These are phyloP conservation scores for Hypsizygus marmoreus DNA, from an alignment of 768 basidiomycete genomes.

Conservation along the genomic window DNA sequence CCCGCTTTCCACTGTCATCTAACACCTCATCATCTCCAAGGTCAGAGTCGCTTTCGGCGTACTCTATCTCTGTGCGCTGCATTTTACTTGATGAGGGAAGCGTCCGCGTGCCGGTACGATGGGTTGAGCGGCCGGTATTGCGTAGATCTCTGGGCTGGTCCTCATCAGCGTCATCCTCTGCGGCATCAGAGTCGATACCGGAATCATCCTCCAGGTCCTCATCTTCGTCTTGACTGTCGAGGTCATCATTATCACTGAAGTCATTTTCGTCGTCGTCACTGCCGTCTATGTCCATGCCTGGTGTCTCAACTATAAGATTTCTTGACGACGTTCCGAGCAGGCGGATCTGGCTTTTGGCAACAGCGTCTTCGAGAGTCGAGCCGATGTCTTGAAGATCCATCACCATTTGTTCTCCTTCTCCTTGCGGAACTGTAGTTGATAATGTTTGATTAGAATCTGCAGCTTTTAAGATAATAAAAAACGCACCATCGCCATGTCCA, in stretches of 20 bases:
- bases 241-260: slow-evolving; percentile 26
- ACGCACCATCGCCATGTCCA: slow-evolving; percentile 65
- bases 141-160: slow-evolving; percentile 22
- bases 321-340: slow-evolving; percentile 83
- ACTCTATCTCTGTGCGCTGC: slow-evolving; percentile 52
- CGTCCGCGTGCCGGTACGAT: slow-evolving; percentile 45
- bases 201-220: slow-evolving; percentile 23
- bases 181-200: slow-evolving; percentile 11
- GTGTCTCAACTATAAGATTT: slow-evolving; percentile 53
- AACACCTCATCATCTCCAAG: slow-evolving; percentile 49
- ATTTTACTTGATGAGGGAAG: slow-evolving; percentile 37
- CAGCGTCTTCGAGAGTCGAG: slow-evolving; percentile 80
- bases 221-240: slow-evolving; percentile 34
- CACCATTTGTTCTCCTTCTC: slow-evolving; percentile 98
- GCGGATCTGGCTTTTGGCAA: slow-evolving; percentile 78
- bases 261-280: slow-evolving; percentile 35
- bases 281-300: slow-evolving; percentile 28
- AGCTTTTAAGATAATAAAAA: neutral
- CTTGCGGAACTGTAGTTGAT: slow-evolving; percentile 60
- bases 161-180: slow-evolving; percentile 18
- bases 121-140: slow-evolving; percentile 54
- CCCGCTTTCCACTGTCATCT: slow-evolving; percentile 7
- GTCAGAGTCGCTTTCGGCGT: slow-evolving; percentile 82
- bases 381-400: slow-evolving; percentile 91
- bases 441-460: slow-evolving; percentile 1